Percentiles rank a stretch among this genome's conserved stretches.
phyloP scores from a whole-genome alignment of 106 monocot genomes.

The Apostasia ramifera region DNA sequence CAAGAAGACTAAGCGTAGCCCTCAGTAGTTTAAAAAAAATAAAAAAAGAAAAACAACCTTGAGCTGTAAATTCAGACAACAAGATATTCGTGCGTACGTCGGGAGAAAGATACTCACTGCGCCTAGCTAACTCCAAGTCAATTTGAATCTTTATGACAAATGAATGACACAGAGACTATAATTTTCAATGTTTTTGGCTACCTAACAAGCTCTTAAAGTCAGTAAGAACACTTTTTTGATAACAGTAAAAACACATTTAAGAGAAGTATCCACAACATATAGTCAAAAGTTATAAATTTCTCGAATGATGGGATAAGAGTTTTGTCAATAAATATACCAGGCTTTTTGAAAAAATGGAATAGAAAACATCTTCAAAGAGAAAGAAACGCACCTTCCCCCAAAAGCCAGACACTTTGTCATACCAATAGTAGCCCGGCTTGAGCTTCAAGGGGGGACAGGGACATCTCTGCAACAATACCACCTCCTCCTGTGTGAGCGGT shows the following conservation, averaged over 20 bases:
- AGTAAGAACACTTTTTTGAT: not conserved
- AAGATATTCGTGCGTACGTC: too few species aligned
- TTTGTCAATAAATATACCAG: not conserved
- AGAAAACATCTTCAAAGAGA: not conserved
- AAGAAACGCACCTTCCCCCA: conserved; percentile 74
- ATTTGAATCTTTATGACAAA: too few species aligned
- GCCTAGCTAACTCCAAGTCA: too few species aligned
- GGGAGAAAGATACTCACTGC: too few species aligned
- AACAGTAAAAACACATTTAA: not conserved
- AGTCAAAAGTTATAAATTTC: not conserved
- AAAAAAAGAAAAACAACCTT: not conserved
- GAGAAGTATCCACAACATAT: too few species aligned
- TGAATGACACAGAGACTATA: too few species aligned
- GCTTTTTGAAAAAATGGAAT: not conserved
- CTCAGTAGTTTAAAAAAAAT: conserved; percentile 2
- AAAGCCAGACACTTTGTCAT: conserved; percentile 81
- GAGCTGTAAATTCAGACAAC: too few species aligned
- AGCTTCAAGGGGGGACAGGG: conserved; percentile 49
- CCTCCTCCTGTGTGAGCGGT: conserved; percentile 52
- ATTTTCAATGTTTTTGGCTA: not conserved
- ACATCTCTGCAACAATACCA: conserved; percentile 51
- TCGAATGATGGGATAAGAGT: not conserved
- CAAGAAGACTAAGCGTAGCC: not conserved
- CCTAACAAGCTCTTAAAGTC: not conserved
- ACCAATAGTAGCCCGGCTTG: conserved; percentile 83